Percentiles rank a stretch among this genome's conserved stretches.
Evolutionary conservation across 352 stramenopile species (phyloP).

Genomic region (Thraustochytrium striatum): DNA sequence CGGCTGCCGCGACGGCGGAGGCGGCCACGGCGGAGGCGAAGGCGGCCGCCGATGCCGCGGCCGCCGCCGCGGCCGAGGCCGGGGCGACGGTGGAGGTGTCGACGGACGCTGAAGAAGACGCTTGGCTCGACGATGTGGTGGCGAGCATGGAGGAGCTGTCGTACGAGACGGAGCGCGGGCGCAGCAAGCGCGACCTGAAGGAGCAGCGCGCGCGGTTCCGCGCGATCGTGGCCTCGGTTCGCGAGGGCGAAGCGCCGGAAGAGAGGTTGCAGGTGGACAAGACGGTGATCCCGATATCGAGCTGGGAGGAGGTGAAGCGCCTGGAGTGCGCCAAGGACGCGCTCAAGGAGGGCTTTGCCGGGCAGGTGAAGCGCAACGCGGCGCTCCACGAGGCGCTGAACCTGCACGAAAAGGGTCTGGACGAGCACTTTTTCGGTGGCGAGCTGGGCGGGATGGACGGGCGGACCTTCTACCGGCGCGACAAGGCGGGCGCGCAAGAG

Average conservation of each 20-base stretch:
- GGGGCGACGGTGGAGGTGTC: not conserved
- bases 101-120: not conserved
- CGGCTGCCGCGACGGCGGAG: not conserved
- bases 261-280: slow-evolving; percentile 4
- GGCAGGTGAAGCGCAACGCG: not conserved
- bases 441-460: slow-evolving; percentile 20
- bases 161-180: not conserved
- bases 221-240: slow-evolving; percentile 2
- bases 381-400: not conserved
- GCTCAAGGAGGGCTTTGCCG: not conserved
- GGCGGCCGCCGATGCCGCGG: too few relatives aligned
- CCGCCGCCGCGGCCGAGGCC: too few relatives aligned
- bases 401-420: not conserved
- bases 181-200: not conserved
- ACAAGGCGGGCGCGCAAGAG: too few relatives aligned
- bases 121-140: not conserved
- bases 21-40: not conserved
- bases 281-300: not conserved
- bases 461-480: not conserved
- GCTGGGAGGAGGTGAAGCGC: slow-evolving; percentile 34
- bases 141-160: slow-evolving; percentile 17
- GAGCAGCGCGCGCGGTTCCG: slow-evolving; percentile 41
- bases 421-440: not conserved
- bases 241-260: not conserved
- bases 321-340: not conserved